Evolutionary conservation across 371 early-diverging fungal genomes (phyloP).

Genomic region (Apophysomyces variabilis): DNA sequence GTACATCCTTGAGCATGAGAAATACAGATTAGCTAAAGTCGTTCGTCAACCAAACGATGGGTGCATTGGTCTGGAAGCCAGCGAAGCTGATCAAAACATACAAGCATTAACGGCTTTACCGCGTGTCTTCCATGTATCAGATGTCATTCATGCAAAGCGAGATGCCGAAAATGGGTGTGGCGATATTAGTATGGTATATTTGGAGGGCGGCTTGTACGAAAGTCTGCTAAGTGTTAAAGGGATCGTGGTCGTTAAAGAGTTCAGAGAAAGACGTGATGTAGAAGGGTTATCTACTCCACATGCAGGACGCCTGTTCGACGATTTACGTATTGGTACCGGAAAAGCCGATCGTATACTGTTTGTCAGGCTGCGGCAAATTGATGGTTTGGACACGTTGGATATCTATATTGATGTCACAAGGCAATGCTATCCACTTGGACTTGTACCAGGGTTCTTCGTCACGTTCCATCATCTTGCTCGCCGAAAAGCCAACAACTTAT

Average conservation of each 20-base stretch:
- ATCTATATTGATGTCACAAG: slow-evolving; percentile 29
- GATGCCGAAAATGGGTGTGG: background rate
- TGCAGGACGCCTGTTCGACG: slow-evolving; percentile 5
- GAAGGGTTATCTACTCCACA: background rate
- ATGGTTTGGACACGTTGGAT: slow-evolving; percentile 30
- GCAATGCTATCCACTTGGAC: slow-evolving; percentile 29
- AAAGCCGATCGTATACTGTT: slow-evolving; percentile 25
- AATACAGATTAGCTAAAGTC: background rate
- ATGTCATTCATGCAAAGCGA: background rate
- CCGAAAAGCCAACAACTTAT: background rate
- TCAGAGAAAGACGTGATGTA: slow-evolving; percentile 15
- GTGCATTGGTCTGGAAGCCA: background rate
- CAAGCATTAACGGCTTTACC: background rate
- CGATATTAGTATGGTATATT: background rate
- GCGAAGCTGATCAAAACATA: background rate
- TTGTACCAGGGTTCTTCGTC: slow-evolving; percentile 32
- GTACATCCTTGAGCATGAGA: background rate
- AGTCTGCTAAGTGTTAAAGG: slow-evolving; percentile 24
- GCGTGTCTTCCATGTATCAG: background rate
- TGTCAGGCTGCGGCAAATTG: slow-evolving; percentile 30
- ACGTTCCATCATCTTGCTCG: slow-evolving; percentile 27
- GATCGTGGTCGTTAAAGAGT: slow-evolving; percentile 26
- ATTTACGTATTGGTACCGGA: slow-evolving; percentile 30
- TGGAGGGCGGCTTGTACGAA: slow-evolving; percentile 8
- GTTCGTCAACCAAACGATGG: background rate